Base-by-base conservation (phyloP, 805 yeast species). In the Saccharomycopsis fermentans region DNA sequence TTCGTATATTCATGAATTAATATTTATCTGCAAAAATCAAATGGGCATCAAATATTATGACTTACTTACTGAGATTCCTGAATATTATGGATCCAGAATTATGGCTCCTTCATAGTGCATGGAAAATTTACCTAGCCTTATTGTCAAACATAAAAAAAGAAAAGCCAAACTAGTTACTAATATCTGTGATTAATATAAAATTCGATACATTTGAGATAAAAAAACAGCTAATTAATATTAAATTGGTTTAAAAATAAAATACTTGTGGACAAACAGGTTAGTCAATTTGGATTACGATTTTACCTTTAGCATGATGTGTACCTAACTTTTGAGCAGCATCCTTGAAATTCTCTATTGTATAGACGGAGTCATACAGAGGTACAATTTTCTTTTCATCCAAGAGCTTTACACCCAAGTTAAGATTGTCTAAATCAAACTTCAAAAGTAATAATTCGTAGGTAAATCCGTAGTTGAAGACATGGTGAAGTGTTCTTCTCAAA, bases 231-330 rank as follows among this genome's bases (percentile, higher is more conserved):
- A n/a, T n/a, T n/a, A n/a, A n/a, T n/a, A n/a, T n/a, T n/a, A n/a
- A n/a, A n/a, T n/a, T n/a, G 19, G 19, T 37, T 12, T 8, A 19
- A 14, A 19, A 6, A 19, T 21, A 3, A 24, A 51, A 16, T n/a
- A 51, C 54, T 16, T 6, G 19, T n/a, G 21, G 29, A 8, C 12
- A 17, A 8, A 9, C 12, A 19, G 14, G 17, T 16, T 21, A 51
- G 11, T 56, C 59, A 21, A 57, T 37, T 26, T 43, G 36, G 32
- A 58, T 48, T 17, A 89, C 78, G 54, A 89, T 73, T 68, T 88
- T 89, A 48, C 96, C 96, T 58, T 77, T 80, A 8, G 83, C 82
- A 56, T 74, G 75, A 55, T 82, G 81, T 11, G 74, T 67, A 16
- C 69, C 70, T 58, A 87, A 71, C 64, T 74, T 74, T 2, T 77